phyloP scores from a whole-genome alignment of 371 early-diverging fungal species.

The Apophysomyces elegans region DNA sequence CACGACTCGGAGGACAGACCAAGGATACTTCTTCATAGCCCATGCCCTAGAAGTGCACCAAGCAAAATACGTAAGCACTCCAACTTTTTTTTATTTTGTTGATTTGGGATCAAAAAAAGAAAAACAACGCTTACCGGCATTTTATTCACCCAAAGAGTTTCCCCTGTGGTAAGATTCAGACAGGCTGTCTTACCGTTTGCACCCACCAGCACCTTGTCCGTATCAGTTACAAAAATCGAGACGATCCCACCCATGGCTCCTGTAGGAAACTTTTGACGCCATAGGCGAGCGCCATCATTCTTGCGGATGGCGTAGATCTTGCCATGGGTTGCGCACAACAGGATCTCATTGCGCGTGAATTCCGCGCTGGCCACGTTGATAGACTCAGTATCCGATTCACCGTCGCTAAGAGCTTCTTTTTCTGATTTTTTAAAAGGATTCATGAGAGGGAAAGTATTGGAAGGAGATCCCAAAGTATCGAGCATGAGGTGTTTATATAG shows the following conservation, averaged over 20 bases:
- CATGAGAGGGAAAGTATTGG: not conserved
- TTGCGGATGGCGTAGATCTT: constrained; percentile 45
- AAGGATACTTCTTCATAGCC: constrained; percentile 30
- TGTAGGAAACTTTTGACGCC: constrained; percentile 30
- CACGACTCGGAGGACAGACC: constrained; percentile 22
- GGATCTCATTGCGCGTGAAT: constrained; percentile 29
- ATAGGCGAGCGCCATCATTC: constrained; percentile 29
- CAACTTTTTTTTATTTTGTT: too few species aligned
- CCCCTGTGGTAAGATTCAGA: constrained; percentile 28
- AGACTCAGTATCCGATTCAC: not conserved
- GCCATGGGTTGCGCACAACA: constrained; percentile 39
- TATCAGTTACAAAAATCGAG: constrained; percentile 38
- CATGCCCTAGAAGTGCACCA: constrained; percentile 19
- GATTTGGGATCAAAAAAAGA: not conserved
- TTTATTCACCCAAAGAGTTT: constrained; percentile 32
- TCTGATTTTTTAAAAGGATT: constrained; percentile 3
- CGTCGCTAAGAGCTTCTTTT: constrained; percentile 1
- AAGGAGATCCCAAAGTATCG: not conserved
- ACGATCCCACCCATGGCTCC: constrained; percentile 25
- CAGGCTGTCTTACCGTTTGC: constrained; percentile 27
- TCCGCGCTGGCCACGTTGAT: not conserved
- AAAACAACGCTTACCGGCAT: constrained; percentile 32
- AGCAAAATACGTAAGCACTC: not conserved
- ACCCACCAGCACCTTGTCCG: constrained; percentile 26
- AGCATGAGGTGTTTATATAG: not conserved